Conservation (phyloP, 2,329 filamentous ascomycete species). For the Pseudogymnoascus sp. region DNA sequence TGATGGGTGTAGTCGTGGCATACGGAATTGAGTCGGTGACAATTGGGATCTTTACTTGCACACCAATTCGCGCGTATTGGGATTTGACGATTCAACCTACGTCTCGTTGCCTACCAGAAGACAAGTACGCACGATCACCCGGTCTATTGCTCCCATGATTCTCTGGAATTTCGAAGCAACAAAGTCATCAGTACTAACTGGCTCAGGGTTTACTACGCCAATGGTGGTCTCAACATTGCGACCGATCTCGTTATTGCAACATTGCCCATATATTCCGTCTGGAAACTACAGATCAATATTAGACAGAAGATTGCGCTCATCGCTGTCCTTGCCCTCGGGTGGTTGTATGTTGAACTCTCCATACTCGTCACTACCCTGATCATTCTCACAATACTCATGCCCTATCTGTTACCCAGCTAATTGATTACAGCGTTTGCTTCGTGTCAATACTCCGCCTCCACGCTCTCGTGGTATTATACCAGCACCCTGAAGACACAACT, state of each 20-base stretch:
- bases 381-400: neutral
- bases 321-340: constrained; percentile 34
- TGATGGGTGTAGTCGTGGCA: constrained; percentile 14
- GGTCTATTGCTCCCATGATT: neutral
- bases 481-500: neutral
- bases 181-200: neutral
- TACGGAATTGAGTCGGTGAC: constrained; percentile 19
- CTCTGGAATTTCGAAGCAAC: neutral
- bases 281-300: constrained; percentile 33
- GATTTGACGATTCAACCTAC: constrained; percentile 26
- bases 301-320: constrained; percentile 33
- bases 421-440: constrained; percentile 18
- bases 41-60: constrained; percentile 39
- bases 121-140: constrained; percentile 14
- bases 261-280: constrained; percentile 35
- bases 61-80: constrained; percentile 37
- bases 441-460: constrained; percentile 23
- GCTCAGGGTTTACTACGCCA: neutral
- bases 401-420: neutral
- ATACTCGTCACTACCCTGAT: too few relatives aligned
- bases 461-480: constrained; percentile 16
- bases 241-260: constrained; percentile 36
- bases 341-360: constrained; percentile 20
- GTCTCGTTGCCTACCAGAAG: constrained; percentile 34
- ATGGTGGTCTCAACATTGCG: constrained; percentile 27